Evolutionary conservation across 2,329 filamentous ascomycete genomes (phyloP), one percentile per base, ranked within the genome.

Genomic region (Neofusicoccum laricinum): DNA sequence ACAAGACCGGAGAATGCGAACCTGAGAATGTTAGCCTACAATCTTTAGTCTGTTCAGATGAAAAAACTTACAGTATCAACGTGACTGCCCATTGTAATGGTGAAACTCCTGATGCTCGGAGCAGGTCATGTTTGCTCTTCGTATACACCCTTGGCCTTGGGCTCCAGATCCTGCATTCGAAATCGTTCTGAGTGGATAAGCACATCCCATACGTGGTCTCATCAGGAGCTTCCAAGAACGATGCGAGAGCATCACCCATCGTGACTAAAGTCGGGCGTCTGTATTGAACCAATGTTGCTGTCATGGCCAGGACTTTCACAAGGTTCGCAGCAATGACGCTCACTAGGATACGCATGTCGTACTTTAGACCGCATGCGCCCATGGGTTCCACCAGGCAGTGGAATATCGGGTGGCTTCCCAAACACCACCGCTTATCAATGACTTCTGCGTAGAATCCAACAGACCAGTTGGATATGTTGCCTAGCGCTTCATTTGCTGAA

Each of bases 321-420:
- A 63, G 38, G 25, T 70, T 70, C 53, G 64, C 67, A 0, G 67
- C 21, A 14, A 74, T 66, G 6, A 72, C 69, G 2, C 69, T 63
- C 12, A 68, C 34, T 11, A 71, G 62, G 17, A 74, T 19, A 8
- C 17, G n/a, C 11, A 10, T 79, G 71, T 10, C 85, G 75, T 15
- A 68, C 36, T 21, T 61, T 43, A 34, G 1, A 11, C n/a, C 4
- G 5, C n/a, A 46, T 2, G 43, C 4, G 4, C 15, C 6, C 4
- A 19, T 19, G 15, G 17, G 43, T n/a, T 46, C 43, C 2, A 19
- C 43, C 4, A 46, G 17, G 11, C 43, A 46, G 4, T n/a, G 2
- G 3, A n/a, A 46, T 8, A 46, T 21, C 3, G 43, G 43, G 17
- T 46, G 43, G 17, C 43, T 46, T 19, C 43, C 43, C 5, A 21